Conservation (phyloP, 495 filamentous ascomycete genomes). For the Penicillium nucicola region DNA sequence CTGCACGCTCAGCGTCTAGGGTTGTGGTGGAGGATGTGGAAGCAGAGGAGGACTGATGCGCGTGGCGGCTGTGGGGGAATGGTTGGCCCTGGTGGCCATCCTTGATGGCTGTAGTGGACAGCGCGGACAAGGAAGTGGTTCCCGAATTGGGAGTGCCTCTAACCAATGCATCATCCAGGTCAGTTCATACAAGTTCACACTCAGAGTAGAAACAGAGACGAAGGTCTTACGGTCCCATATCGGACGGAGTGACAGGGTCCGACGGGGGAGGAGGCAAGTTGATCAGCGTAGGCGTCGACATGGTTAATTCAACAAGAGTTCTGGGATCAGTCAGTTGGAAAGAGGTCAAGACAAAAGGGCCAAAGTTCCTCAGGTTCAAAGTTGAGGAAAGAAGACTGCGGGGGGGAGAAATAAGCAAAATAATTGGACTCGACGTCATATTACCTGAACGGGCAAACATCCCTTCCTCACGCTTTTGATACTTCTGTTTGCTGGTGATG, state of each 20-base stretch:
- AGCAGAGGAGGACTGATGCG: constrained; percentile 44
- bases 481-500: too few relatives aligned
- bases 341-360: background rate
- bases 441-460: background rate
- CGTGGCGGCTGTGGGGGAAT: constrained; percentile 54
- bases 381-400: background rate
- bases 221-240: constrained; percentile 74
- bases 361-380: background rate
- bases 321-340: background rate
- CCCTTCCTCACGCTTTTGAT: too few relatives aligned
- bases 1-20: constrained; percentile 85
- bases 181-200: constrained; percentile 7
- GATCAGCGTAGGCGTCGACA: constrained; percentile 65
- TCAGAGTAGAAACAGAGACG: constrained; percentile 6
- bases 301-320: constrained; percentile 10
- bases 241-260: constrained; percentile 82
- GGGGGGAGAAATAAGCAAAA: constrained; percentile 4
- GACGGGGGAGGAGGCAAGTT: constrained; percentile 82
- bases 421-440: constrained; percentile 1
- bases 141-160: constrained; percentile 91
- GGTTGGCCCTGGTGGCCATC: constrained; percentile 81
- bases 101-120: constrained; percentile 91
- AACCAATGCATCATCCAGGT: constrained; percentile 3
- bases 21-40: constrained; percentile 60
- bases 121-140: constrained; percentile 78